Base-by-base conservation (phyloP, 306 rosid genomes). In the Lotus japonicus region DNA sequence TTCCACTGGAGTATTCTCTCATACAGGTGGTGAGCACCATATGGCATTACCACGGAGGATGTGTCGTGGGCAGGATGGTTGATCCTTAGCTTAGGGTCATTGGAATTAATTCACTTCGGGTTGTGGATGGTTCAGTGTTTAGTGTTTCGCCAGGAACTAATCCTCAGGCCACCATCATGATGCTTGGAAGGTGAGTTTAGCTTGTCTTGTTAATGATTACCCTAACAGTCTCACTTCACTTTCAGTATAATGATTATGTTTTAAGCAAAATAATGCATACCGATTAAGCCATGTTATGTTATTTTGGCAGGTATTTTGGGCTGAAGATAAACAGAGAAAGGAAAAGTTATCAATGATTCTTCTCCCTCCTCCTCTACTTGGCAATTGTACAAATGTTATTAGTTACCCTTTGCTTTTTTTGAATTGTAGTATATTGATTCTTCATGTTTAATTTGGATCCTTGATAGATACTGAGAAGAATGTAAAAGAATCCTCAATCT, bases 1-100 rank as follows among this genome's bases (percentile, higher is more conserved):
- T 75, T 55, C 94, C 91, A 1, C 63, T 90, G 11, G 98, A 92
- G 65, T 88, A 87, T 6, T 92, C 98, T 0, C 83, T 89, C 9
- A 92, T 92, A 28, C 96, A 90, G 53, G 98, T 92, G 1, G 98
- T 92, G 13, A 86, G 87, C 69, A 92, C 95, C 62, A 87, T 92
- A 28, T 92, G 98, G 98, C 98, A 92, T 62, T 92, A 88, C 75
- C 98, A 92, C 31, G 98, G 98, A 0, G 98, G 98, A 0, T 88
- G 98, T 26, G 83, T 88, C 3, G 84, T 82, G 8, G 97, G 97
- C 38, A 88, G 85, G 75, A 97, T 92, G 55, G 97, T 92, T 36
- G 92, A 95, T 59, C 68, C 39, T 10, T 68, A 84, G 9, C 83
- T 82, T 49, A 59, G 71, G 50, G 84, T 95, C 16, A 42, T 76